Percentiles rank a stretch among this genome's conserved stretches.
These are phyloP conservation scores for Basidiobolus heterosporus DNA, from an alignment of 371 early-diverging fungal species.

Conservation along the genomic window DNA sequence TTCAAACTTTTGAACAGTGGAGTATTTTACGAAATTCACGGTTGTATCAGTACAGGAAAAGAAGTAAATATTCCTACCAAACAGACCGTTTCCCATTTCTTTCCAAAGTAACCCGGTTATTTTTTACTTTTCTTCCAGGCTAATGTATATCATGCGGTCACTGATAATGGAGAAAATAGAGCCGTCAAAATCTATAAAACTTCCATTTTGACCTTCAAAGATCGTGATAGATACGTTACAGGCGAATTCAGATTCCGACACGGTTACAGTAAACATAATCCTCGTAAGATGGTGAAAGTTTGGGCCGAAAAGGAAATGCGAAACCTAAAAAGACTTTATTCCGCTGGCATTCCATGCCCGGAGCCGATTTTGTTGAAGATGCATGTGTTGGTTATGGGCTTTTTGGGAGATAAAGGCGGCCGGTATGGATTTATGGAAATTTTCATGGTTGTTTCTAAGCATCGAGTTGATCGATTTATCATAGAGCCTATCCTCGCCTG, in stretches of 20 bases:
- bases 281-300: slow-evolving; percentile 96
- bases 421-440: slow-evolving; percentile 24
- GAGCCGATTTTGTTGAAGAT: slow-evolving; percentile 82
- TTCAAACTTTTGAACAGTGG: slow-evolving; percentile 87
- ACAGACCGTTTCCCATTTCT: too few relatives aligned
- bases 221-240: slow-evolving; percentile 94
- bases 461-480: neutral
- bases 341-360: slow-evolving; percentile 89
- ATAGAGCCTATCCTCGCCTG: slow-evolving; percentile 72
- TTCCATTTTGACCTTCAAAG: slow-evolving; percentile 95
- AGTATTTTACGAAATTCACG: slow-evolving; percentile 84
- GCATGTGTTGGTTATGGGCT: slow-evolving; percentile 96
- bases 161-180: slow-evolving; percentile 64
- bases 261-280: slow-evolving; percentile 90
- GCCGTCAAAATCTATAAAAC: slow-evolving; percentile 99
- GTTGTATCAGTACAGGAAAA: slow-evolving; percentile 97
- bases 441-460: neutral
- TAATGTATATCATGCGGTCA: slow-evolving; percentile 91
- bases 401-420: slow-evolving; percentile 84
- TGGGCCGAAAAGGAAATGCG: slow-evolving; percentile 99
- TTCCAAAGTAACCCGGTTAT: neutral
- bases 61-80: slow-evolving; percentile 35
- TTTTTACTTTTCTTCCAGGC: slow-evolving; percentile 25
- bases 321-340: slow-evolving; percentile 85
- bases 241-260: slow-evolving; percentile 95